Conservation (phyloP, 768 basidiomycete genomes). For the Lactarius psammicola region DNA sequence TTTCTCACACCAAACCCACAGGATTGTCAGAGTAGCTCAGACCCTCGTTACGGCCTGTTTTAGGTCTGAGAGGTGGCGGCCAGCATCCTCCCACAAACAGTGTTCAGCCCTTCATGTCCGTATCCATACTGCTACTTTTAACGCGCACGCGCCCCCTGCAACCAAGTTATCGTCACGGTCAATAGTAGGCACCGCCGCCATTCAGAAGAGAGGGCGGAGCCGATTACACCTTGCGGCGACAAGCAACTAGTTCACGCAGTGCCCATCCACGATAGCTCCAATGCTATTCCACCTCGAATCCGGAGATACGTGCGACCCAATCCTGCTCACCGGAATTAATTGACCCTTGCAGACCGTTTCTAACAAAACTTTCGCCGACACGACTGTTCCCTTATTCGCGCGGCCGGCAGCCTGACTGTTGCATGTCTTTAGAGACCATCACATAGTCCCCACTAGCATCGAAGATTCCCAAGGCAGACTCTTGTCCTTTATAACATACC, state of each 20-base stretch:
- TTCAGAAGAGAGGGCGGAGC: not conserved
- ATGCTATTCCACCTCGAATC: not conserved
- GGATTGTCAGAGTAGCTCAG: not conserved
- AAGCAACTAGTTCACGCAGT: not conserved
- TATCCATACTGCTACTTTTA: no score
- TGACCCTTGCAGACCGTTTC: not conserved
- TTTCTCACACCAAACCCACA: not conserved
- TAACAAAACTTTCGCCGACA: not conserved
- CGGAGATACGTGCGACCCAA: not conserved
- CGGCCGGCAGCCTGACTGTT: not conserved
- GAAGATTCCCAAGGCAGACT: not conserved
- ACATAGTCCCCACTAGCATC: not conserved
- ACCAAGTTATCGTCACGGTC: not conserved
- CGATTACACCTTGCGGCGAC: not conserved
- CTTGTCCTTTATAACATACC: not conserved
- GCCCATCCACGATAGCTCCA: not conserved
- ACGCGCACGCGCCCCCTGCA: not conserved
- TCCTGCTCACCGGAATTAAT: not conserved
- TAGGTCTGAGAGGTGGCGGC: slow-evolving; percentile 4
- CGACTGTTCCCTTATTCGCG: not conserved
- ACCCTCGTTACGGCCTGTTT: not conserved
- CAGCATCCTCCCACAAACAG: not conserved
- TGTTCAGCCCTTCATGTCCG: not conserved
- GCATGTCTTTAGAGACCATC: not conserved
- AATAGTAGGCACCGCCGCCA: not conserved